Evolutionary conservation across 306 rosid species (phyloP), one percentile per base, ranked within the genome.

Genomic region (Rosa persica): DNA sequence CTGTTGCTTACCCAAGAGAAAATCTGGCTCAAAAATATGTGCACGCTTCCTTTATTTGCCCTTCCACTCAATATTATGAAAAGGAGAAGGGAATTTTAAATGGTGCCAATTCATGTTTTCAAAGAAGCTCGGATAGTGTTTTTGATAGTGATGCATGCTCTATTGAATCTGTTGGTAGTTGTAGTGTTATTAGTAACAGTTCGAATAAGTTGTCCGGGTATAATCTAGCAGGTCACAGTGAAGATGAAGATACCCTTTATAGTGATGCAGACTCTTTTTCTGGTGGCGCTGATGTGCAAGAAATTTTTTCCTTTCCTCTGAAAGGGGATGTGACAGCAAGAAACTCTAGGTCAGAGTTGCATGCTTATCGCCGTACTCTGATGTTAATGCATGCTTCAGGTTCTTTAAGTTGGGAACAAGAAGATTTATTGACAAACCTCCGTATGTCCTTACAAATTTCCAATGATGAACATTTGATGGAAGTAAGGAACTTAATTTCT

Each of bases 341-440:
- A 81, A 81, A 73, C 69, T 93, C 88, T 85, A 88, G 87, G 91
- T 87, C 87, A 87, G 97, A 92, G 91, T 82, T 94, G 86, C 82
- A 82, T 75, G 92, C 90, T 72, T 94, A 90, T 85, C 77, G 82
- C 70, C 76, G 86, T 72, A 89, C 91, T 72, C 75, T 94, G 81
- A 81, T 76, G 82, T 85, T 85, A 84, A 80, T 95, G 82, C 86
- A 86, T 89, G 89, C 89, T 81, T 92, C 93, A 75, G 97, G 98
- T 73, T 86, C 91, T 86, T 86, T 95, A 86, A 95, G 91, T 83
- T 95, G 98, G 98, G 97, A 92, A 74, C 84, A 92, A 51, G 96
- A 90, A 91, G 92, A 79, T 44, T 76, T 89, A 74, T 80, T 95
- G 89, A 92, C 98, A 77, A 89, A 86, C 76, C 93, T 95, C 76